Base-by-base conservation (phyloP, 805 yeast species). In the Ogataea neopini region DNA sequence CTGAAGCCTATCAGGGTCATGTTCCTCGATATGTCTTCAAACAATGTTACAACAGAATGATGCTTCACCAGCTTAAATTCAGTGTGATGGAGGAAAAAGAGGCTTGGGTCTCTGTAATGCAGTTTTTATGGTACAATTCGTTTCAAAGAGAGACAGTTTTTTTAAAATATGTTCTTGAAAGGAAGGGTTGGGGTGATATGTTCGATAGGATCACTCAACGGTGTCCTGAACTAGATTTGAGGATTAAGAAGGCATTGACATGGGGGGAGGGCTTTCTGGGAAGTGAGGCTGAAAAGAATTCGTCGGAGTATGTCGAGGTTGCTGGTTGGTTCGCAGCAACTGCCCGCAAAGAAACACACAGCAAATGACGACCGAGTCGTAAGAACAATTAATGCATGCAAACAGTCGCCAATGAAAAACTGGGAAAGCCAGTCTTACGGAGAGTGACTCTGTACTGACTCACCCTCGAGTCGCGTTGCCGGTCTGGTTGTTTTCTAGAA, bases 191-290 rank as follows among this genome's bases (percentile, higher is more conserved):
- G n/a, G n/a, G 18, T 14, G 6, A 30, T 15, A 5, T n/a, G 34
- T 15, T 19, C 9, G 40, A 18, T 14, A 25, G 29, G 10, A 14
- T 54, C 6, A n/a, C 36, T 2, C 28, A 44, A 7, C 48, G 48
- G 9, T 48, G 51, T 38, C 40, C 48, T 1, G 50, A 46, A 2
- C 32, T 40, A 11, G 45, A 45, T 8, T 18, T 35, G 6, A 32
- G 40, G 19, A 39, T 49, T n/a, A 30, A 40, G 3, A 13, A 20
- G 1, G 37, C 40, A 18, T 37, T 54, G 17, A 25, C 48, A 3
- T 53, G 58, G 58, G n/a, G 17, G 17, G n/a, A 10, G 2, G 29
- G 17, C 4, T 50, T 51, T 1, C 41, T 41, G 6, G 32, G 26
- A 9, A n/a, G 39, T 1, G 18, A 30, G 5, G 34, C 48, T 28